These are phyloP conservation scores for Exutisphaerella laricina DNA, from an alignment of 2,329 filamentous ascomycete species.

Conservation along the genomic window DNA sequence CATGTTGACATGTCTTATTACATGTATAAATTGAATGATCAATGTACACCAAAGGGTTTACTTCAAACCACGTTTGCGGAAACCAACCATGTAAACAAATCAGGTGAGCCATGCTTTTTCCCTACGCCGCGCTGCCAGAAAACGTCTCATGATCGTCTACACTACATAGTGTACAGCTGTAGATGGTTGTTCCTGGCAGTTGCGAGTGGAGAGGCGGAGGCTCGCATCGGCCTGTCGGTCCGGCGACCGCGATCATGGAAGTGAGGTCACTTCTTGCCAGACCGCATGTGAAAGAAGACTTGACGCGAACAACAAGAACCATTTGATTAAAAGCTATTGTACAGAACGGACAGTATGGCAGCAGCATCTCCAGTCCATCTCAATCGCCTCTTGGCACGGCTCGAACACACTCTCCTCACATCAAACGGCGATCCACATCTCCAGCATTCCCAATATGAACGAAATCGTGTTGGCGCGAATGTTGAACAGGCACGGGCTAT, in stretches of 20 bases:
- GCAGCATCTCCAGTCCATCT: conserved; percentile 37
- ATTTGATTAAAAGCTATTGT: neutral
- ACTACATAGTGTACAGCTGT: too few species aligned
- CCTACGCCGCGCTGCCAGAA: too few species aligned
- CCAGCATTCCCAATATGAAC: conserved; percentile 59
- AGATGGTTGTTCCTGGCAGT: neutral
- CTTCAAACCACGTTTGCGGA: too few species aligned
- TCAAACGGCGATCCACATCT: conserved; percentile 46
- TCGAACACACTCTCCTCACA: conserved; percentile 61
- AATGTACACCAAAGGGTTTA: too few species aligned
- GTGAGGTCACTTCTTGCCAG: conserved; percentile 6
- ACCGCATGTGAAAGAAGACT: conserved; percentile 10
- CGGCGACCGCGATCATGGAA: neutral
- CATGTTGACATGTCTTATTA: too few species aligned
- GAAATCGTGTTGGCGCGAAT: conserved; percentile 57
- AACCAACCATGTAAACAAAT: too few species aligned
- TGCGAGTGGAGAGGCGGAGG: neutral
- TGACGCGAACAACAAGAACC: neutral
- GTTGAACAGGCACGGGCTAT: conserved; percentile 65
- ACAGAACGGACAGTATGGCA: conserved; percentile 5
- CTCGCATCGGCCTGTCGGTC: too few species aligned
- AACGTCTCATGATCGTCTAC: too few species aligned
- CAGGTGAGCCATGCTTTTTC: too few species aligned
- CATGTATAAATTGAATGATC: too few species aligned
- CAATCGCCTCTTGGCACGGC: conserved; percentile 57